Conservation (phyloP, 2,329 filamentous ascomycete genomes). For the Dendrostoma leiphaemia region DNA sequence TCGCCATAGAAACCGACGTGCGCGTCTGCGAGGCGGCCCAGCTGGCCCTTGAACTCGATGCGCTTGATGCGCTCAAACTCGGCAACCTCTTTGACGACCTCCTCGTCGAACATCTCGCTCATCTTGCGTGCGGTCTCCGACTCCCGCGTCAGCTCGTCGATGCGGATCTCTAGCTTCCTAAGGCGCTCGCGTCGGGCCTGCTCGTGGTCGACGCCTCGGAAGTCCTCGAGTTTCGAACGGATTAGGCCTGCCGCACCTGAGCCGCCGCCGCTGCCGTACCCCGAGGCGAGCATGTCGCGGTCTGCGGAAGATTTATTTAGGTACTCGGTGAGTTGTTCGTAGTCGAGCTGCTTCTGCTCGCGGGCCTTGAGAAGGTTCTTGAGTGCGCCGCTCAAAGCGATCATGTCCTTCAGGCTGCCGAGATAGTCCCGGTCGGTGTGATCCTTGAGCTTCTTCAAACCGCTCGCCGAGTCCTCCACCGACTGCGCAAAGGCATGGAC, state of each 20-base stretch:
- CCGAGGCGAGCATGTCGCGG: constrained; percentile 72
- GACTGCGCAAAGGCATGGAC: constrained; percentile 84
- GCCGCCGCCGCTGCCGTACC: constrained; percentile 42
- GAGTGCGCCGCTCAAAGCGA: constrained; percentile 84
- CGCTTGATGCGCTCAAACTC: constrained; percentile 98
- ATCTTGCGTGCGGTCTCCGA: constrained; percentile 85
- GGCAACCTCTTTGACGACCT: constrained; percentile 86
- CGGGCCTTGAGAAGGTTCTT: constrained; percentile 87
- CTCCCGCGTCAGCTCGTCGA: constrained; percentile 86
- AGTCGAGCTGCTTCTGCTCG: constrained; percentile 97
- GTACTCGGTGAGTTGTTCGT: constrained; percentile 93
- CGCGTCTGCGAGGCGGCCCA: constrained; percentile 78
- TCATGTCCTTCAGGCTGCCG: constrained; percentile 89
- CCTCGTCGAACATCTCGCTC: constrained; percentile 91
- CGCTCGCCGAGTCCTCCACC: constrained; percentile 77
- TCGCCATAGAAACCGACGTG: constrained; percentile 85
- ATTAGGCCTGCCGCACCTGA: constrained; percentile 79
- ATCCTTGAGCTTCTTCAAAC: constrained; percentile 79
- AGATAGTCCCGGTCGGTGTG: constrained; percentile 95
- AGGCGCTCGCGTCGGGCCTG: constrained; percentile 82
- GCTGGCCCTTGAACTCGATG: constrained; percentile 82
- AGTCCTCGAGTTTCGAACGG: constrained; percentile 92
- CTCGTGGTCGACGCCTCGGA: constrained; percentile 94
- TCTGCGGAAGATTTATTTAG: constrained; percentile 87
- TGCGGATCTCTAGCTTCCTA: constrained; percentile 86